phyloP scores from a whole-genome alignment of 352 stramenopile genomes.

The Phytophthora pinifolia region DNA sequence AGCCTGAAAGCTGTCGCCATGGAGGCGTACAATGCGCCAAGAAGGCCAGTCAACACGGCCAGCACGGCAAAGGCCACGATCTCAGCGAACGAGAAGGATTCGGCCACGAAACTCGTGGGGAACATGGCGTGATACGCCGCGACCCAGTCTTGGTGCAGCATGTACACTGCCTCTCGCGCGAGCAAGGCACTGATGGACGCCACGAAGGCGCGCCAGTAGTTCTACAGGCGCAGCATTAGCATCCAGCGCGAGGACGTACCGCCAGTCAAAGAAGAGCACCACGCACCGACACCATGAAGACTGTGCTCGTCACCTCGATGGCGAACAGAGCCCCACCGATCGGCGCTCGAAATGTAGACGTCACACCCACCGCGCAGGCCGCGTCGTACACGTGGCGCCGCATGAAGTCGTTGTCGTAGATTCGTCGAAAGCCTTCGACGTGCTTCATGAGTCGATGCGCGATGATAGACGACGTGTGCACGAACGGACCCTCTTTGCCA shows the following conservation, averaged over 20 bases:
- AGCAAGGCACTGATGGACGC: slow-evolving; percentile 58
- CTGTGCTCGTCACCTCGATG: slow-evolving; percentile 87
- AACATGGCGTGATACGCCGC: slow-evolving; percentile 51
- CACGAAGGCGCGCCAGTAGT: slow-evolving; percentile 73
- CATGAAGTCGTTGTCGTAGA: slow-evolving; percentile 67
- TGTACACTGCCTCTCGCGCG: slow-evolving; percentile 38
- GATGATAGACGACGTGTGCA: slow-evolving; percentile 90
- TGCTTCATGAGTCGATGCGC: slow-evolving; percentile 83
- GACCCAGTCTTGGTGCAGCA: slow-evolving; percentile 43
- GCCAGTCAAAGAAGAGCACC: neutral
- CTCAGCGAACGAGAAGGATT: slow-evolving; percentile 52
- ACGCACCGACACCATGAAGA: slow-evolving; percentile 63
- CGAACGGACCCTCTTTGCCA: slow-evolving; percentile 97
- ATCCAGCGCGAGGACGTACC: too few species aligned
- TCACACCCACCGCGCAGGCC: slow-evolving; percentile 87
- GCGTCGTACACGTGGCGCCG: slow-evolving; percentile 85
- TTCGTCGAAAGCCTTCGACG: slow-evolving; percentile 59
- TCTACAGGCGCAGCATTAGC: slow-evolving; percentile 28
- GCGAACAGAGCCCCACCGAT: slow-evolving; percentile 91
- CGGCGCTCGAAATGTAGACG: slow-evolving; percentile 86
- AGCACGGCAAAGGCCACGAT: slow-evolving; percentile 51
- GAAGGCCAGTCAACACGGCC: slow-evolving; percentile 47
- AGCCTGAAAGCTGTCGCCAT: slow-evolving; percentile 39
- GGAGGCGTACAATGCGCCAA: slow-evolving; percentile 51
- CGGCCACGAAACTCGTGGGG: slow-evolving; percentile 39